Conservation (phyloP, 352 stramenopile genomes). For the Phytophthora pluvialis region DNA sequence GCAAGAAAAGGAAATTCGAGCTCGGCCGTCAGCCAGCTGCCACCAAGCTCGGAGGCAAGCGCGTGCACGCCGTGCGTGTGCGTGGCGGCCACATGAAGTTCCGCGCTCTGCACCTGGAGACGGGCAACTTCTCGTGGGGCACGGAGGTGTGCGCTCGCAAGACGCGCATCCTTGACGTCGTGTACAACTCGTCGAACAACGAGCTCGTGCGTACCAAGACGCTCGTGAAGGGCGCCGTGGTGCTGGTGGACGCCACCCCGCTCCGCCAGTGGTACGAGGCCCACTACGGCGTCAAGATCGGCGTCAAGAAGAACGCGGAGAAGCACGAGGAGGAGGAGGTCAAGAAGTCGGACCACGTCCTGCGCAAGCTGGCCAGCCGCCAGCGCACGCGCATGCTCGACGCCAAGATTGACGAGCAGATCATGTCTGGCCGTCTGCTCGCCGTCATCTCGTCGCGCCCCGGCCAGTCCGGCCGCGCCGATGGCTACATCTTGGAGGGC, state of each 20-base stretch:
- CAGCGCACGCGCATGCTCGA: constrained; percentile 95
- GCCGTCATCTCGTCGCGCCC: constrained; percentile 98
- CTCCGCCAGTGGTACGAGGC: constrained; percentile 99
- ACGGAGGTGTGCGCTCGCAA: constrained; percentile 98
- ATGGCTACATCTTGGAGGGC: constrained; percentile 99
- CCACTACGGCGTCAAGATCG: constrained; percentile 97
- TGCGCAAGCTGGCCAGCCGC: constrained; percentile 94
- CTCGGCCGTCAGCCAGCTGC: constrained; percentile 97
- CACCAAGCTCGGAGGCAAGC: constrained; percentile 98
- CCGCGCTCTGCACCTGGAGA: constrained; percentile 97
- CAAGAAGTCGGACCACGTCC: constrained; percentile 95
- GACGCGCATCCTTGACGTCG: constrained; percentile 99
- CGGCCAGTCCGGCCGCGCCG: constrained; percentile 97
- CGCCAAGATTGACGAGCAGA: constrained; percentile 96
- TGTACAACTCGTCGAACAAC: constrained; percentile 99
- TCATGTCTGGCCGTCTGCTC: constrained; percentile 95
- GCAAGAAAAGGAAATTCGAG: constrained; percentile 99
- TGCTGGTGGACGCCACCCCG: constrained; percentile 98
- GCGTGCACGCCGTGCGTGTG: constrained; percentile 95
- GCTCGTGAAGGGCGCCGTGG: constrained; percentile 98
- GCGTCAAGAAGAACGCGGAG: constrained; percentile 87
- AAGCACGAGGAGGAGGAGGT: constrained; percentile 83
- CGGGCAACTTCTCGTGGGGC: constrained; percentile 99
- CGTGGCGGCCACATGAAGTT: constrained; percentile 99
- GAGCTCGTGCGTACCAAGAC: constrained; percentile 99